Conservation (phyloP, 495 filamentous ascomycete genomes). For the Aspergillus biplanus region DNA sequence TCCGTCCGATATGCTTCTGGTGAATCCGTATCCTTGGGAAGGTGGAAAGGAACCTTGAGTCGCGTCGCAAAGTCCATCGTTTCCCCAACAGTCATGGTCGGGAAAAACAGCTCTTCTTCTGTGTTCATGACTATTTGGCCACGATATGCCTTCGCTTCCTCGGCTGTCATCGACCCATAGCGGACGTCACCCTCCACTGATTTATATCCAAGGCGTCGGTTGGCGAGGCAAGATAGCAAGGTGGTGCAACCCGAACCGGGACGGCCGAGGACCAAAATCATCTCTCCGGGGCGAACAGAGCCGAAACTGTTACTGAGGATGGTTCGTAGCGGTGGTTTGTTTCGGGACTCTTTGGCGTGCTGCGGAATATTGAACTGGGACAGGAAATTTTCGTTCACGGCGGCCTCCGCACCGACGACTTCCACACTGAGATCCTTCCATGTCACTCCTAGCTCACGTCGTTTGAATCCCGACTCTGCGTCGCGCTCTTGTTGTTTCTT, state of each 20-base stretch:
- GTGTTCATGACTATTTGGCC: slow-evolving; percentile 73
- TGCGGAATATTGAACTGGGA: slow-evolving; percentile 61
- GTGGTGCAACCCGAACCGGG: slow-evolving; percentile 52
- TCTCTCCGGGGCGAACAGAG: slow-evolving; percentile 58
- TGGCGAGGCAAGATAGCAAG: slow-evolving; percentile 66
- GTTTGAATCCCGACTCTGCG: slow-evolving; percentile 48
- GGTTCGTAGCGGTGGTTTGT: slow-evolving; percentile 38
- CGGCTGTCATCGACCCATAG: slow-evolving; percentile 28
- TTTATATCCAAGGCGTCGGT: slow-evolving; percentile 62
- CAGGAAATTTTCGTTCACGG: slow-evolving; percentile 52
- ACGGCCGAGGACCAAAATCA: slow-evolving; percentile 50
- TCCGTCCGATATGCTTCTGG: slow-evolving; percentile 53
- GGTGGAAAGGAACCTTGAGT: slow-evolving; percentile 43
- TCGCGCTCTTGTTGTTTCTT: slow-evolving; percentile 48
- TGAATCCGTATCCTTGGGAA: slow-evolving; percentile 43
- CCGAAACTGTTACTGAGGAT: slow-evolving; percentile 49
- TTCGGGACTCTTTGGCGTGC: slow-evolving; percentile 41
- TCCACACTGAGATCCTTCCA: slow-evolving; percentile 55
- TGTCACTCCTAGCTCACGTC: slow-evolving; percentile 57
- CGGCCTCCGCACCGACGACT: slow-evolving; percentile 46
- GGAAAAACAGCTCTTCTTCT: slow-evolving; percentile 76
- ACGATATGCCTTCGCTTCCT: slow-evolving; percentile 62
- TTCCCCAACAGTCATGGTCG: slow-evolving; percentile 68
- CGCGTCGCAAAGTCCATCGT: slow-evolving; percentile 70
- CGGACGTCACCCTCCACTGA: slow-evolving; percentile 36